Evolutionary conservation across 73 alveolate genomes (phyloP).

Genomic region (Tetrahymena thermophila): DNA sequence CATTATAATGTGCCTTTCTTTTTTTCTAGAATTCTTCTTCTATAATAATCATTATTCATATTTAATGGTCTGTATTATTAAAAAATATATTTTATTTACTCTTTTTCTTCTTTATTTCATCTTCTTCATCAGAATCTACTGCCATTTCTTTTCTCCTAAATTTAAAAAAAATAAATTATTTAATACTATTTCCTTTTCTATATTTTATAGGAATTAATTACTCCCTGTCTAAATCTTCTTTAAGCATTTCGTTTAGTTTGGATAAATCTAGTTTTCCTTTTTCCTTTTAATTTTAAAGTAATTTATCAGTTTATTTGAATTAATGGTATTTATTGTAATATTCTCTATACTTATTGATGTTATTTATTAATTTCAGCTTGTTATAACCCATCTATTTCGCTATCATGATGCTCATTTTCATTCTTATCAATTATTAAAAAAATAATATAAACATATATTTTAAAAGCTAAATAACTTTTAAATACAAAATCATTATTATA

Average conservation of each 20-base stretch:
- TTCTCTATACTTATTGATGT: background rate
- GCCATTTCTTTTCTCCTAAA: conserved; percentile 2
- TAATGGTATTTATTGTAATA: background rate
- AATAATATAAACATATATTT: background rate
- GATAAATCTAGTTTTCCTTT: background rate
- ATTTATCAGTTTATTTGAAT: background rate
- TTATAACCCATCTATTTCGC: background rate
- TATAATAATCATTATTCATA: background rate
- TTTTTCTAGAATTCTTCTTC: background rate
- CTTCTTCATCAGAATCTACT: background rate
- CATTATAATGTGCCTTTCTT: background rate
- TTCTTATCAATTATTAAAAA: background rate
- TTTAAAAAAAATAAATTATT: background rate
- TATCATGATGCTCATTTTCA: background rate
- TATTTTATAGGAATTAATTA: background rate
- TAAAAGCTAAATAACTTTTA: background rate
- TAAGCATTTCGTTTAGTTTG: background rate
- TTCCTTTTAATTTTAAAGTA: background rate
- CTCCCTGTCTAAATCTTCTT: background rate
- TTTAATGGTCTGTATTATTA: background rate
- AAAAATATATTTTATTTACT: background rate
- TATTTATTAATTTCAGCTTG: background rate
- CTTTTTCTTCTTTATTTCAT: background rate
- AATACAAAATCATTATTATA: conserved; percentile 35
- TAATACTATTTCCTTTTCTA: background rate